Evolutionary conservation across 495 filamentous ascomycete genomes (phyloP).

Genomic region (Astrothelium macrocarpum): DNA sequence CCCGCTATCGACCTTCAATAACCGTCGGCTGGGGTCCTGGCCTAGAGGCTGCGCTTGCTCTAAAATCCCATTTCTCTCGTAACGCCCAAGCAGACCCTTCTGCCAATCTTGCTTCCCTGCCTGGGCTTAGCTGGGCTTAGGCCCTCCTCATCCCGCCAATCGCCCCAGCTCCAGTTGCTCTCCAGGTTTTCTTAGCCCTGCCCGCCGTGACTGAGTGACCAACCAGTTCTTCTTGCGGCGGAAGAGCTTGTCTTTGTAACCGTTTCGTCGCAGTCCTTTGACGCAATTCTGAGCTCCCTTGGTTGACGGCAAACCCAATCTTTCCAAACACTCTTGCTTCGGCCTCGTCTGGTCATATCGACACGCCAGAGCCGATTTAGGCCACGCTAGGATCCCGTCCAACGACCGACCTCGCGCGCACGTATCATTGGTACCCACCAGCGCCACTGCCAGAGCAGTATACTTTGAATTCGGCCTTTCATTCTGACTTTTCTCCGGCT

Average conservation of each 20-base stretch:
- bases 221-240: conserved; percentile 3
- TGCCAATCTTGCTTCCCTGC: background rate
- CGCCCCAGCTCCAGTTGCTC: background rate
- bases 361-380: background rate
- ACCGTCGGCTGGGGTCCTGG: background rate
- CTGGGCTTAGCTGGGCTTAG: background rate
- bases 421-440: background rate
- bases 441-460: background rate
- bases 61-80: conserved; percentile 2
- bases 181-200: conserved; percentile 1
- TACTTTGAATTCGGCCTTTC: background rate
- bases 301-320: background rate
- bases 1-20: background rate
- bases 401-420: background rate
- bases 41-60: background rate
- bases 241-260: conserved; percentile 2
- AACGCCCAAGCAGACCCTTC: conserved; percentile 5
- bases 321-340: background rate
- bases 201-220: background rate
- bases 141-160: conserved; percentile 2
- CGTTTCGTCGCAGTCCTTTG: background rate
- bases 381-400: background rate
- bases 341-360: background rate
- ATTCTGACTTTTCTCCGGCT: background rate
- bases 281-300: conserved; percentile 1